A percentile compares a stretch with the other conserved stretches of the same genome.
Conservation (phyloP, 805 yeast genomes). For the Saccharomycopsis sp. region DNA sequence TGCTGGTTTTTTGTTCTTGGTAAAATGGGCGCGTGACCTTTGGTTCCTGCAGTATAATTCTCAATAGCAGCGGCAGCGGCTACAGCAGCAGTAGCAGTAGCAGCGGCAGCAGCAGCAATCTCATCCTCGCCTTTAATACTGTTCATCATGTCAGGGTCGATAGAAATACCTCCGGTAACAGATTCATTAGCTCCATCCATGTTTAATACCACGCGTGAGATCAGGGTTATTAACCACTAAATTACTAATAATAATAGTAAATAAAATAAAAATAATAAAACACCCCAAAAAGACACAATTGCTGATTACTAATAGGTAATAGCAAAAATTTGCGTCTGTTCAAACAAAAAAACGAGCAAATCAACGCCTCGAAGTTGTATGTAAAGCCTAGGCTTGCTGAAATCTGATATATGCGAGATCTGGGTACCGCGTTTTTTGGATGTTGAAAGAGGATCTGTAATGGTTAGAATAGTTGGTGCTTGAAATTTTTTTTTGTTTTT, state of each 20-base stretch:
- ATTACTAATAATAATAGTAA: not conserved
- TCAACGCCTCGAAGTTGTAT: not conserved
- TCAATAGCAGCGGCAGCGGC: slow-evolving; percentile 23
- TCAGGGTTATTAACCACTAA: not conserved
- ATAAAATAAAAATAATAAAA: slow-evolving; percentile 1
- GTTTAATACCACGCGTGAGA: too few relatives aligned
- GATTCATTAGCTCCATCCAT: slow-evolving; percentile 10
- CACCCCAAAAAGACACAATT: not conserved
- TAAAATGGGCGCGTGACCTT: slow-evolving; percentile 41
- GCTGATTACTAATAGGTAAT: not conserved
- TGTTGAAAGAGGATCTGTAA: slow-evolving; percentile 6
- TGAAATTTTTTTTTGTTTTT: not conserved
- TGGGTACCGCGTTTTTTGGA: not conserved
- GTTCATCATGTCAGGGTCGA: slow-evolving; percentile 18
- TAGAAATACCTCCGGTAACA: slow-evolving; percentile 7
- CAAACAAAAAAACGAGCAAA: not conserved
- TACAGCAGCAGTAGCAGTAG: slow-evolving; percentile 24
- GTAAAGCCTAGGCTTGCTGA: not conserved
- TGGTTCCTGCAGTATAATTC: slow-evolving; percentile 49
- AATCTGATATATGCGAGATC: not conserved
- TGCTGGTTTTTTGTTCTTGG: slow-evolving; percentile 30
- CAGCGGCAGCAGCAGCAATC: slow-evolving; percentile 19
- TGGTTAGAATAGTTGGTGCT: slow-evolving; percentile 8
- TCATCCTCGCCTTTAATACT: slow-evolving; percentile 3
- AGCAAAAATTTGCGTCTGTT: not conserved